Evolutionary conservation across 1,284 basidiomycete species (phyloP).

Genomic region (Trichosporon sp.): DNA sequence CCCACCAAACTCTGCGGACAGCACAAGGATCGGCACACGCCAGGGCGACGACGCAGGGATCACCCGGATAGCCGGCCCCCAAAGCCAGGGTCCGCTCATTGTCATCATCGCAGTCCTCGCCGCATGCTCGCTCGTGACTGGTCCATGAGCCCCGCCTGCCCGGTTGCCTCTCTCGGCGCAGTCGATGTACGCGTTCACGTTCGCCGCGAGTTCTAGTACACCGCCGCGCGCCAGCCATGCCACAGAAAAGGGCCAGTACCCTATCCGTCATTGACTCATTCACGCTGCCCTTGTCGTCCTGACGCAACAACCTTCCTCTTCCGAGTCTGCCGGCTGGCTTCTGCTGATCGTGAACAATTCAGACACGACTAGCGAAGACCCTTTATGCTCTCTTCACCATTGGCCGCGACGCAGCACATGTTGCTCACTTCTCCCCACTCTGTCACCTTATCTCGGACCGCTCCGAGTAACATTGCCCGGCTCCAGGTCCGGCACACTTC

Average conservation of each 20-base stretch:
- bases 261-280: background rate
- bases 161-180: background rate
- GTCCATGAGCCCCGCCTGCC: background rate
- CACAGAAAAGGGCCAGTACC: background rate
- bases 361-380: background rate
- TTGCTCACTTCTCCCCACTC: background rate
- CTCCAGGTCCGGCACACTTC: background rate
- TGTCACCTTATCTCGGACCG: background rate
- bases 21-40: background rate
- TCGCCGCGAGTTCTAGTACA: background rate
- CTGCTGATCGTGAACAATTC: background rate
- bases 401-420: background rate
- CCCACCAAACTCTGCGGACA: background rate
- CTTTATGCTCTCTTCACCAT: background rate
- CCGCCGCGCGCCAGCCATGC: background rate
- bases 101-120: background rate
- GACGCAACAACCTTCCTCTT: background rate
- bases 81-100: background rate
- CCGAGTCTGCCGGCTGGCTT: background rate
- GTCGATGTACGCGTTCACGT: background rate
- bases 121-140: background rate
- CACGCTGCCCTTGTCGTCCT: background rate
- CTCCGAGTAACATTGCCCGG: background rate
- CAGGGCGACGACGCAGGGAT: background rate
- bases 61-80: slow-evolving; percentile 8